A percentile compares a stretch with the other conserved stretches of the same genome.
Evolutionary conservation across 1,284 basidiomycete species (phyloP).

Genomic region (Malassezia sympodialis): DNA sequence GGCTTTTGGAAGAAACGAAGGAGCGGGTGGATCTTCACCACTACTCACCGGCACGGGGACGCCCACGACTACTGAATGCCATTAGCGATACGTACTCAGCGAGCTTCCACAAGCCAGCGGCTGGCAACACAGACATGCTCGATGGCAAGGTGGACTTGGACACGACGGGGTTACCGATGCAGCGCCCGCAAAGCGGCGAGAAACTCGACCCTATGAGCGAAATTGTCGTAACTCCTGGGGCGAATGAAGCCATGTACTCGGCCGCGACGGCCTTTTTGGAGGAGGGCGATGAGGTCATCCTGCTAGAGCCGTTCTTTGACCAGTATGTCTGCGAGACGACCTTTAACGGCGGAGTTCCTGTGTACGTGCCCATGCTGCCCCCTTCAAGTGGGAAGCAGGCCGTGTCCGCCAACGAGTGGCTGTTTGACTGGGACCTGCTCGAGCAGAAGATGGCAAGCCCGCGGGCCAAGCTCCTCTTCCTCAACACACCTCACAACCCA

Average conservation of each 20-base stretch:
- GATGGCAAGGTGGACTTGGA: constrained; percentile 1
- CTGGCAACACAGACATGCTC: constrained; percentile 8
- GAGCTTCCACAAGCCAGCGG: constrained; percentile 24
- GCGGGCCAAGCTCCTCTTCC: constrained; percentile 63
- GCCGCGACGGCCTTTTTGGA: constrained; percentile 32
- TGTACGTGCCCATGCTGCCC: constrained; percentile 89
- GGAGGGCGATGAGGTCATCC: constrained; percentile 78
- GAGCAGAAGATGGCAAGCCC: constrained; percentile 71
- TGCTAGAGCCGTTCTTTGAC: constrained; percentile 91
- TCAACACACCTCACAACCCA: constrained; percentile 65
- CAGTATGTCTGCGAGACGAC: constrained; percentile 62
- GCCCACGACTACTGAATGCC: constrained; percentile 34
- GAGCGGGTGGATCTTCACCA: constrained; percentile 41
- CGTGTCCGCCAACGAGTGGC: constrained; percentile 47
- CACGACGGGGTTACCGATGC: constrained; percentile 14
- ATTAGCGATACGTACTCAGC: constrained; percentile 28
- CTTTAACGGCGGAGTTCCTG: constrained; percentile 62
- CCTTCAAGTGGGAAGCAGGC: constrained; percentile 49
- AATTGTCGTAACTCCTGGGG: constrained; percentile 86
- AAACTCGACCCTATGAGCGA: constrained; percentile 73
- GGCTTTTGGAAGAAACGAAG: constrained; percentile 18
- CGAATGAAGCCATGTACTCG: constrained; percentile 53
- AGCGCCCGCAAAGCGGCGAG: constrained; percentile 51
- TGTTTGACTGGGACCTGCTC: constrained; percentile 57
- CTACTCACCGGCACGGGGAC: constrained; percentile 42